Conservation (phyloP, 2,329 filamentous ascomycete species). For the Aspergillus fumigatus region DNA sequence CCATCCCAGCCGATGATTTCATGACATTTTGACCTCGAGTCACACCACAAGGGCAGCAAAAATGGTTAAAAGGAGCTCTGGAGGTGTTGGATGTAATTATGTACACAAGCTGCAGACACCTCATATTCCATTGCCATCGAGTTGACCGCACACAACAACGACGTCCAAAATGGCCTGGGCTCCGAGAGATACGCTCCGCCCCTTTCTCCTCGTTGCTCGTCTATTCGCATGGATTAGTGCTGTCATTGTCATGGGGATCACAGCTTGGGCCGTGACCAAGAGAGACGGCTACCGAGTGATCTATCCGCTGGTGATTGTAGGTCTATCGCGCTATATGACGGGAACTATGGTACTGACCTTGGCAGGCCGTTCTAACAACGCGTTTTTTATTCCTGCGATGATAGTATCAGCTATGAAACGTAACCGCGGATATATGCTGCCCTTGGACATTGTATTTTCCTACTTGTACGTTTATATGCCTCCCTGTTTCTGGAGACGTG, state of each 20-base stretch:
- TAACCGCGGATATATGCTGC: conserved; percentile 14
- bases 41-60: background rate
- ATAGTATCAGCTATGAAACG: conserved; percentile 8
- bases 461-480: conserved; percentile 5
- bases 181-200: conserved; percentile 1
- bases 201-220: conserved; percentile 9
- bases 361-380: conserved; percentile 9
- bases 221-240: conserved; percentile 10
- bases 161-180: background rate
- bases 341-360: background rate
- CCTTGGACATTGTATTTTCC: conserved; percentile 15
- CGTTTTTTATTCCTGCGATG: conserved; percentile 13
- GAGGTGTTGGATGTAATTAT: background rate
- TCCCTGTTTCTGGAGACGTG: background rate
- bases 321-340: background rate
- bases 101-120: background rate
- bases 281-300: conserved; percentile 10
- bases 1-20: background rate
- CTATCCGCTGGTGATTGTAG: conserved; percentile 12
- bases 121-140: background rate
- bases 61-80: background rate
- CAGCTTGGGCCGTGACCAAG: conserved; percentile 11
- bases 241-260: conserved; percentile 10
- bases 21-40: background rate
- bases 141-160: background rate